These are phyloP conservation scores for Leccinum colubrinum DNA, from an alignment of 1,284 basidiomycete species.

Conservation along the genomic window DNA sequence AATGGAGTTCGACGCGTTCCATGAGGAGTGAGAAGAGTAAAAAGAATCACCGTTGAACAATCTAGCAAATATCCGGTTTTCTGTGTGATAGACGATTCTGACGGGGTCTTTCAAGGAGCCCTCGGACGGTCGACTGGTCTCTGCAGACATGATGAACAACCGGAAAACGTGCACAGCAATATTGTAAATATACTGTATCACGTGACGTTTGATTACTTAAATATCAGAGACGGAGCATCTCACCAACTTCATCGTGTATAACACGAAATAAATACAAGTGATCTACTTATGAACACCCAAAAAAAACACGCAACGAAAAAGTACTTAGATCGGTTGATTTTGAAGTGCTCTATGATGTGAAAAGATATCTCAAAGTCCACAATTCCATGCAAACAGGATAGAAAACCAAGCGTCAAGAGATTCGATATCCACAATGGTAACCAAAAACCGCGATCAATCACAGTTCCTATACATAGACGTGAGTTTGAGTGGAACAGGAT, in stretches of 20 bases:
- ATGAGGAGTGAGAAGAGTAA: not conserved
- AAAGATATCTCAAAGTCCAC: not conserved
- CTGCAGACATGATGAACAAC: conserved; percentile 25
- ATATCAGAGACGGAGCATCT: not conserved
- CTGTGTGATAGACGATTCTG: conserved; percentile 56
- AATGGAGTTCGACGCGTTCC: conserved; percentile 4
- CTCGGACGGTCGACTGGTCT: conserved; percentile 32
- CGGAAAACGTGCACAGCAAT: not conserved
- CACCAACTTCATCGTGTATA: not conserved
- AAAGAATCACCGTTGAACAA: conserved; percentile 57
- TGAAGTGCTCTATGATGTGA: conserved; percentile 16
- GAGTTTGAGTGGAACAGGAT: not conserved
- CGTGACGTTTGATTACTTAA: not conserved
- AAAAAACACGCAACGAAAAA: not conserved
- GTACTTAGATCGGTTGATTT: not conserved
- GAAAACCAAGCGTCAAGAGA: conserved; percentile 7
- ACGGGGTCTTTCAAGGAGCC: conserved; percentile 35
- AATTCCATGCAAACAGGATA: not conserved
- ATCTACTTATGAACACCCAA: conserved; percentile 5
- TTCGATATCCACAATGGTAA: conserved; percentile 4
- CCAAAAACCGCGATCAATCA: conserved; percentile 14
- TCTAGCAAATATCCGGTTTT: conserved; percentile 54
- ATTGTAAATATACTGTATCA: not conserved
- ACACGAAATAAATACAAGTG: not conserved
- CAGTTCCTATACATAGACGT: conserved; percentile 26